Evolutionary conservation across 345 rosid species (phyloP), one percentile per base, ranked within the genome.

Genomic region (Garcia nutans): DNA sequence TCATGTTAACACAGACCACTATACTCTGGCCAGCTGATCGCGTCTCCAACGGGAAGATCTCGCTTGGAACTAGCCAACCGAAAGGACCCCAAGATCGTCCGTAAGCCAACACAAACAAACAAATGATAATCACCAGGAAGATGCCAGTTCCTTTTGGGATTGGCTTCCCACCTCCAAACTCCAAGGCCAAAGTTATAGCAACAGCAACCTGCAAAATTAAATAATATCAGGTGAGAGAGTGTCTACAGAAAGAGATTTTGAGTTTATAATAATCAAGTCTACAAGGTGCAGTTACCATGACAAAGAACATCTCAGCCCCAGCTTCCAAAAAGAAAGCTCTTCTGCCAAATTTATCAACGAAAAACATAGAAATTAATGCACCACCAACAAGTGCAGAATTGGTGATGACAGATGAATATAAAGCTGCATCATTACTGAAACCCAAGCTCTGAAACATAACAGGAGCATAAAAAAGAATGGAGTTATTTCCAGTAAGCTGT

Each of bases 381-480:
- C 86, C 82, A 6, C 72, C 50, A 37, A 83, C 77, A 50, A 61
- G 17, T 3, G 77, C 84, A 24, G 47, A 83, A 47, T 82, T 88
- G n/a, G 86, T 85, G 6, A 89, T 84, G 8, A 84, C 77, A 8
- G 87, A 65, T 3, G 89, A 82, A 73, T 61, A 68, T 23, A 88
- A 78, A 12, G 88, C 58, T 15, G 83, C 81, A 42, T 78, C 72
- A 37, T 68, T 47, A n/a, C 86, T 83, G 56, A 89, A 84, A 5
- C 92, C 90, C 41, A 88, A 64, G 41, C 86, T 82, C 74, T 84
- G 85, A 73, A 87, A 89, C 5, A 85, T 69, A 42, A 85, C 88
- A 13, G 90, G 92, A 10, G 88, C 88, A 37, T 86, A 86, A 74
- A 87, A 87, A 62, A 80, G 81, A 67, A 88, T 76, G 24, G 85